phyloP scores from a whole-genome alignment of 306 rosid species.

The Gleditsia sinensis region DNA sequence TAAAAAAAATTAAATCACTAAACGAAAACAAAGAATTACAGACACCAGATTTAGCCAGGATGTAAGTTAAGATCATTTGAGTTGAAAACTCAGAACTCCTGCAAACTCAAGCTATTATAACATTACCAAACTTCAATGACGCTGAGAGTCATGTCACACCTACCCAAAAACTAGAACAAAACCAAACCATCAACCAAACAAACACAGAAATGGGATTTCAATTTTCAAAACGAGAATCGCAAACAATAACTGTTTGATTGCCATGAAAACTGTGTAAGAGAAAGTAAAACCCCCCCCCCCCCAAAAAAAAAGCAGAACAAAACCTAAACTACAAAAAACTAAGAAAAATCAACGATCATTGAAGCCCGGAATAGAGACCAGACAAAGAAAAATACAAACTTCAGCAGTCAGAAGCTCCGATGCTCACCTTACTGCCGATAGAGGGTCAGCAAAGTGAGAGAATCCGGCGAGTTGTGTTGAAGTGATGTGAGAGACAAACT shows the following conservation, averaged over 20 bases:
- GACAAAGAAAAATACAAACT: neutral
- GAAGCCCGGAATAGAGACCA: slow-evolving; percentile 25
- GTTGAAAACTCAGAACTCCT: neutral
- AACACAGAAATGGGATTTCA: neutral
- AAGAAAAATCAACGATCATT: neutral
- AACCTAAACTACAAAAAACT: neutral
- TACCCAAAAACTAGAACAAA: neutral
- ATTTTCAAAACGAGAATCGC: slow-evolving; percentile 9
- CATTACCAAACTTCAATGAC: neutral
- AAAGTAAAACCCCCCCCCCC: neutral
- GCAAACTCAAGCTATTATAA: slow-evolving; percentile 4
- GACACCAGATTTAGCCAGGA: neutral
- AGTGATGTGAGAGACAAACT: slow-evolving; percentile 1
- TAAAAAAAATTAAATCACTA: neutral
- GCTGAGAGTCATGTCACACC: neutral
- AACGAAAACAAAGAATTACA: neutral
- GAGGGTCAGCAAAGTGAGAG: neutral
- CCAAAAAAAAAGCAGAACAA: neutral
- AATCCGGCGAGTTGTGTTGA: slow-evolving; percentile 16
- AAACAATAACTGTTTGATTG: neutral
- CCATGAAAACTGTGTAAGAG: neutral
- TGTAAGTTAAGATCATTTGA: neutral
- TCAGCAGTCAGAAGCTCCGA: neutral
- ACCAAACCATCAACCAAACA: neutral
- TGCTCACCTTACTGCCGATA: slow-evolving; percentile 34